These are phyloP conservation scores for Dryadomyces quercivorus DNA, from an alignment of 2,329 filamentous ascomycete species.

Conservation along the genomic window DNA sequence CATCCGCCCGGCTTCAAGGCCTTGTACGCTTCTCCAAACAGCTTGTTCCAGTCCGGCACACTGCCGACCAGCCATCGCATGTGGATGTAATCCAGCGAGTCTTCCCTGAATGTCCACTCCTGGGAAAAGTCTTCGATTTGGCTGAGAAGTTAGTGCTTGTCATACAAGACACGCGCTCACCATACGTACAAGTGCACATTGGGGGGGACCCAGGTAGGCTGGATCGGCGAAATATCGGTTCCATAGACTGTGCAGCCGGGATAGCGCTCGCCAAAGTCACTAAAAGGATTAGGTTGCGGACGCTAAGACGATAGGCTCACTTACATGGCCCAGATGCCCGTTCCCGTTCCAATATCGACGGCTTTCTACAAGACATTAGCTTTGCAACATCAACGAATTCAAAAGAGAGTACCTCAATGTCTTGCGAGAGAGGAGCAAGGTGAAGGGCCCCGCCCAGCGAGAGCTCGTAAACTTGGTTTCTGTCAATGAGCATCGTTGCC, in stretches of 20 bases:
- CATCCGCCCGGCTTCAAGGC: slow-evolving; percentile 39
- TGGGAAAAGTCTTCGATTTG: slow-evolving; percentile 49
- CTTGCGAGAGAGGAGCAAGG: not conserved
- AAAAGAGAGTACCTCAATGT: not conserved
- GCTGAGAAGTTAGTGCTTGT: slow-evolving; percentile 4
- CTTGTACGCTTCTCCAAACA: slow-evolving; percentile 34
- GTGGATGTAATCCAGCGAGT: slow-evolving; percentile 44
- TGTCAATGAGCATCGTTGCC: not conserved
- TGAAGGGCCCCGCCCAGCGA: not conserved
- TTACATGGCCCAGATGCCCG: slow-evolving; percentile 31
- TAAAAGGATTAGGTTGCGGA: not conserved
- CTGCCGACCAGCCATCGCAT: slow-evolving; percentile 39
- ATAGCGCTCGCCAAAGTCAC: slow-evolving; percentile 30
- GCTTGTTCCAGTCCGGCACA: slow-evolving; percentile 36
- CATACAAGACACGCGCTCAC: not conserved
- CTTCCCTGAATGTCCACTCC: slow-evolving; percentile 31
- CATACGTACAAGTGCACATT: slow-evolving; percentile 31
- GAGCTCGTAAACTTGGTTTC: not conserved
- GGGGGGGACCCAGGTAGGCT: slow-evolving; percentile 41
- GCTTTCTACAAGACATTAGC: not conserved
- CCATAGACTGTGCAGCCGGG: slow-evolving; percentile 34
- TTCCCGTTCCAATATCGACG: slow-evolving; percentile 37
- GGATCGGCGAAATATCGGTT: slow-evolving; percentile 45
- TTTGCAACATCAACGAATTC: not conserved
- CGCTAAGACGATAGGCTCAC: too few relatives aligned